These are phyloP conservation scores for Pinguiococcus pyrenoidosus DNA, from an alignment of 108 stramenopile genomes.

Conservation along the genomic window DNA sequence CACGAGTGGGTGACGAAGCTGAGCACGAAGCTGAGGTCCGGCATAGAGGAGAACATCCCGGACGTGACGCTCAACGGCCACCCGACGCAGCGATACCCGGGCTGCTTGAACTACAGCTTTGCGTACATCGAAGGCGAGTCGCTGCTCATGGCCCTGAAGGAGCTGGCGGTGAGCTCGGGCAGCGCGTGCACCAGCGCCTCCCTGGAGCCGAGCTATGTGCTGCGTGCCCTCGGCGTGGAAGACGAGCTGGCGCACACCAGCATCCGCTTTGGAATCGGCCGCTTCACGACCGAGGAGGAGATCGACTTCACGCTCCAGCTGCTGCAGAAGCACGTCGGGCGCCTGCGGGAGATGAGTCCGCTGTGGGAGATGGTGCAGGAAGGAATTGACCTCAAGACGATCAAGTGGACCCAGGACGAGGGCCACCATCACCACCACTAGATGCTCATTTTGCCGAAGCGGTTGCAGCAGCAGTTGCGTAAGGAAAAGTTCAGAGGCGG, in stretches of 20 bases:
- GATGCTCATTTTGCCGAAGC: no score
- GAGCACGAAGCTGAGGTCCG: slow-evolving; percentile 56
- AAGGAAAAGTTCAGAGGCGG: no score
- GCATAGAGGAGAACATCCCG: slow-evolving; percentile 65
- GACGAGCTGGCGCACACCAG: slow-evolving; percentile 95
- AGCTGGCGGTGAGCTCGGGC: slow-evolving; percentile 91
- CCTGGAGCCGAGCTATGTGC: slow-evolving; percentile 93
- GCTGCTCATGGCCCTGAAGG: slow-evolving; percentile 91
- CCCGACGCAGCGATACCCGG: slow-evolving; percentile 60
- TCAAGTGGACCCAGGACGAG: slow-evolving; percentile 97
- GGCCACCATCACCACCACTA: no score
- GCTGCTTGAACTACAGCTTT: slow-evolving; percentile 93
- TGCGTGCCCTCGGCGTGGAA: slow-evolving; percentile 91
- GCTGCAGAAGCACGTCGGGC: slow-evolving; percentile 69
- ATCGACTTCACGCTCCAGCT: slow-evolving; percentile 87
- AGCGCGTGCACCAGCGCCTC: slow-evolving; percentile 95
- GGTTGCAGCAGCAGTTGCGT: no score
- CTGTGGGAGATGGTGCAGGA: slow-evolving; percentile 99
- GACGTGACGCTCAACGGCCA: slow-evolving; percentile 86
- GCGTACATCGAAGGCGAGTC: slow-evolving; percentile 97
- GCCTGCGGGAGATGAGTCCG: slow-evolving; percentile 93
- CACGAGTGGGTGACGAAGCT: slow-evolving; percentile 54
- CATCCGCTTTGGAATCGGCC: slow-evolving; percentile 88
- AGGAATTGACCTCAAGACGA: slow-evolving; percentile 90
- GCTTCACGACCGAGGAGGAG: slow-evolving; percentile 91